Evolutionary conservation across 2,329 filamentous ascomycete species (phyloP), one percentile per base, ranked within the genome.

Genomic region (Cladosporium sp.): DNA sequence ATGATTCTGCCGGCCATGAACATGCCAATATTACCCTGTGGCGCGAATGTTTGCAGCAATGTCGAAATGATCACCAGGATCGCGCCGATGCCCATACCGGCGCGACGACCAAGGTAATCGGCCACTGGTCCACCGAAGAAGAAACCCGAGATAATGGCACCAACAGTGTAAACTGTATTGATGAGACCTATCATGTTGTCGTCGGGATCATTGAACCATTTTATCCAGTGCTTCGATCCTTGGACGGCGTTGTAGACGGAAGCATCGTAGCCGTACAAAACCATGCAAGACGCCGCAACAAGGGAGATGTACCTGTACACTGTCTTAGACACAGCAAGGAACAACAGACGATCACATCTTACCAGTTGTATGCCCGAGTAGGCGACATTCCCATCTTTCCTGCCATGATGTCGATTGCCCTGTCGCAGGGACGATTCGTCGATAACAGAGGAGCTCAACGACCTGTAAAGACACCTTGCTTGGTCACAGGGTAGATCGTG

Each of bases 241-340:
- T 88, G 86, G 5, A 88, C 81, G 4, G 86, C 85, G 70, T 90
- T 90, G 77, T 85, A 90, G 47, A 88, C 86, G 36, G 85, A 87
- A 1, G 86, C 85, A 78, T 89, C 87, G 69, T 89, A 89, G 58
- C 87, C 87, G 69, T 89, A 89, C 44, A 90, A 78, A 20, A 89
- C 85, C 87, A 89, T 89, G 71, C 85, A 89, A 70, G 85, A 84
- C 66, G 87, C 86, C 57, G 86, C 86, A 62, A 89, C 83, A 51
- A 88, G 76, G 59, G 84, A 86, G 63, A 87, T 83, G 75, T 86
- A 88, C 84, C 83, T 82, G 42, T 28, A 39, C 9, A 56, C 17
- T 55, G 36, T 17, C n/a, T 56, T n/a, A 47, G 28, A 2, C 66
- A 78, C 24, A 34, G 17, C 17, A 17, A 5, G 8, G 32, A 8